Percentiles rank a stretch among this genome's conserved stretches.
phyloP scores from a whole-genome alignment of 2,329 filamentous ascomycete species.

The Aureobasidium sp. region DNA sequence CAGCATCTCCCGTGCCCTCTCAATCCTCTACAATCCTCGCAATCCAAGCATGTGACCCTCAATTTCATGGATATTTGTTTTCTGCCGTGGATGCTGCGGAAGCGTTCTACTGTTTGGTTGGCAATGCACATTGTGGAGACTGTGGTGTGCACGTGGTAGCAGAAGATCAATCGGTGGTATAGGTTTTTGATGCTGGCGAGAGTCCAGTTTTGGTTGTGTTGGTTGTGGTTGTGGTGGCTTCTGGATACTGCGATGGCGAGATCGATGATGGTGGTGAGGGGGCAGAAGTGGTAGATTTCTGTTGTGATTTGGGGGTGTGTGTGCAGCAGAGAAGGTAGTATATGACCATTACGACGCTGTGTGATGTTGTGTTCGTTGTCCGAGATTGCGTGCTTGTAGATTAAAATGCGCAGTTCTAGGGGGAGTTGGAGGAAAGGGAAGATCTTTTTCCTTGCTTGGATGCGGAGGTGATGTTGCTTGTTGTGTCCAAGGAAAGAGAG shows the following conservation, averaged over 20 bases:
- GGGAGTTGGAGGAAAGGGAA: background rate
- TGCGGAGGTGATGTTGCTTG: too few relatives aligned
- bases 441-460: too few relatives aligned
- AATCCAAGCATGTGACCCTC: background rate
- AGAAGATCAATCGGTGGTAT: background rate
- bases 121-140: background rate
- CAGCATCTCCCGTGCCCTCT: background rate
- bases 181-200: too few relatives aligned
- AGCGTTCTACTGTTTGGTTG: background rate
- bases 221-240: too few relatives aligned
- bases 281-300: background rate
- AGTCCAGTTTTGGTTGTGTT: too few relatives aligned
- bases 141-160: background rate
- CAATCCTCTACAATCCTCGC: background rate
- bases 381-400: background rate
- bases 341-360: background rate
- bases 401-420: background rate
- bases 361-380: background rate
- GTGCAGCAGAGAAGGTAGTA: background rate
- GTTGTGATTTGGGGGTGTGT: background rate
- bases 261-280: background rate
- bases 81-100: background rate
- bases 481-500: too few relatives aligned
- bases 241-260: too few relatives aligned
- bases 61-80: background rate